A percentile compares a stretch with the other conserved stretches of the same genome.
Evolutionary conservation across 345 rosid species (phyloP).

Genomic region (Syzygium aqueum): DNA sequence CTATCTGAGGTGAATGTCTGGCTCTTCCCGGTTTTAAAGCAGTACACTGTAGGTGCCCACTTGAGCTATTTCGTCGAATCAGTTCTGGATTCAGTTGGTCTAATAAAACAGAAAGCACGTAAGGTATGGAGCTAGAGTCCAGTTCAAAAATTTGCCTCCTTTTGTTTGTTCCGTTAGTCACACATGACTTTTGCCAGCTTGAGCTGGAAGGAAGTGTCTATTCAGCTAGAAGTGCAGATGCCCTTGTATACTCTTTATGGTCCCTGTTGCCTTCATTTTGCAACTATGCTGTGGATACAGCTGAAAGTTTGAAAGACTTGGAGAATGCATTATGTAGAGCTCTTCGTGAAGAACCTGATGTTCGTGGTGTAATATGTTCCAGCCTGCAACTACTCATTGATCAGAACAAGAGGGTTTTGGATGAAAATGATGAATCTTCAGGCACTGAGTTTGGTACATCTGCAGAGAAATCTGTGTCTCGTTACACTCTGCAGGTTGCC

Average conservation of each 20-base stretch:
- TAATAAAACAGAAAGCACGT: slow-evolving; percentile 46
- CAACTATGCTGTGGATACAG: slow-evolving; percentile 73
- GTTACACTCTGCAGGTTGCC: slow-evolving; percentile 46
- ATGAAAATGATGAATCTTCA: slow-evolving; percentile 23
- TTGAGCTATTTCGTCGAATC: slow-evolving; percentile 64
- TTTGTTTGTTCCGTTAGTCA: slow-evolving; percentile 3
- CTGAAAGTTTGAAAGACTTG: slow-evolving; percentile 63
- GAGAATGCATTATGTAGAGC: slow-evolving; percentile 34
- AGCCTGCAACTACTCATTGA: slow-evolving; percentile 61
- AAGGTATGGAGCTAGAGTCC: slow-evolving; percentile 27
- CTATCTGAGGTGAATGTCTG: slow-evolving; percentile 79
- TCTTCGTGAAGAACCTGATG: slow-evolving; percentile 48
- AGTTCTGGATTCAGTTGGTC: slow-evolving; percentile 39
- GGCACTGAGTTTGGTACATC: slow-evolving; percentile 33
- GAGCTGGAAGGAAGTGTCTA: slow-evolving; percentile 54
- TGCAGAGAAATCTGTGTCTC: slow-evolving; percentile 36
- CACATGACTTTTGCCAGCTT: slow-evolving; percentile 42
- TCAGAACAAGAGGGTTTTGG: slow-evolving; percentile 55
- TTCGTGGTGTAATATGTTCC: slow-evolving; percentile 67
- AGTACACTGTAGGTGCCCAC: slow-evolving; percentile 72
- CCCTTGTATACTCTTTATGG: slow-evolving; percentile 75
- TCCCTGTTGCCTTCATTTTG: slow-evolving; percentile 91
- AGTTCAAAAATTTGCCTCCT: background rate
- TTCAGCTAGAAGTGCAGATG: slow-evolving; percentile 60
- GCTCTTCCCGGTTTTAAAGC: slow-evolving; percentile 94